A percentile compares a stretch with the other conserved stretches of the same genome.
phyloP scores from a whole-genome alignment of 1,284 basidiomycete genomes.

The Psilocybe mexicana region DNA sequence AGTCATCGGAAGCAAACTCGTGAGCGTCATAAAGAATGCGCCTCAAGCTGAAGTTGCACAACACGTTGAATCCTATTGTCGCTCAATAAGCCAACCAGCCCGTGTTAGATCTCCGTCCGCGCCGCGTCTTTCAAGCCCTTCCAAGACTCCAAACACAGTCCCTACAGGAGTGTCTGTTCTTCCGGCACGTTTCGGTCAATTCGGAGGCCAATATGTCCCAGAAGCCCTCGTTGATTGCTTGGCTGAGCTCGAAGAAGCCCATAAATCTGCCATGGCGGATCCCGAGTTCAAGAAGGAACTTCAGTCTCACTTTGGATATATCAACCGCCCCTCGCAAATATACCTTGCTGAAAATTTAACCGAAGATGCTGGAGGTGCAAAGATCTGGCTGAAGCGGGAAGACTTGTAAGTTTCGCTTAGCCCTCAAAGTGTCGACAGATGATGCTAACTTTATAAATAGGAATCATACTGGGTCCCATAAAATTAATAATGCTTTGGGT shows the following conservation, averaged over 20 bases:
- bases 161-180: conserved; percentile 48
- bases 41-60: conserved; percentile 51
- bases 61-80: conserved; percentile 77
- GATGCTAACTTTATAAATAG: conserved; percentile 35
- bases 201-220: conserved; percentile 97
- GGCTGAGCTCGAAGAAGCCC: conserved; percentile 88
- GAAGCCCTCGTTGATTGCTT: conserved; percentile 93
- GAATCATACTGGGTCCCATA: conserved; percentile 97
- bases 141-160: conserved; percentile 28
- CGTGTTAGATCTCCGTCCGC: conserved; percentile 32
- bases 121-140: conserved; percentile 30
- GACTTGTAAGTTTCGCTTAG: conserved; percentile 67
- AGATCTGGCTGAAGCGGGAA: conserved; percentile 98
- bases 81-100: conserved; percentile 57
- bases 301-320: conserved; percentile 87
- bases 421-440: not conserved
- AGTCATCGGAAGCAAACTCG: conserved; percentile 89
- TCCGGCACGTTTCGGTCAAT: conserved; percentile 89
- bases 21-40: conserved; percentile 76
- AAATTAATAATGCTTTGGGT: conserved; percentile 95
- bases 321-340: conserved; percentile 77
- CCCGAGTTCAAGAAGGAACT: conserved; percentile 95
- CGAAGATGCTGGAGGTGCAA: conserved; percentile 81
- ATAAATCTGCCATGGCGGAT: conserved; percentile 84
- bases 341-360: conserved; percentile 79